Evolutionary conservation across 1,139 yeast species (phyloP), one percentile per base, ranked within the genome.

Genomic region (Kluyveromyces sp.): DNA sequence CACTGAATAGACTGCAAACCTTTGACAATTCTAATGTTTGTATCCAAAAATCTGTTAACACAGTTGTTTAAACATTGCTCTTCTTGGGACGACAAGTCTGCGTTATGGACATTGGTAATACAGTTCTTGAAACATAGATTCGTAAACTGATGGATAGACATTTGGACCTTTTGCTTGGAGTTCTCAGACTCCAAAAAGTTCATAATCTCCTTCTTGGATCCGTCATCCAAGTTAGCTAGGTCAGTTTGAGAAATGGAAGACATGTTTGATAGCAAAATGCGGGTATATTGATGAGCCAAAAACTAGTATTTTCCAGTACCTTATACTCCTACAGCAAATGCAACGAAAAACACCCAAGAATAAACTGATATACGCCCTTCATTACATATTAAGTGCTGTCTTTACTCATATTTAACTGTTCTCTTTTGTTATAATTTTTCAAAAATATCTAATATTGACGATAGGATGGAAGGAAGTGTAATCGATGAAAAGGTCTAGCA

Each of bases 81-180:
- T 65, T 90, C 97, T 46, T 65, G 65, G 4, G 68, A 48, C 53
- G 74, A 75, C 54, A 89, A 71, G 45, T 71, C 70, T 39, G 77
- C 77, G 45, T 74, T 69, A 46, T 73, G 71, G 47, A 82, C 75
- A 21, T 76, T 70, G 42, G 76, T 70, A 50, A 88, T 75, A 65
- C 97, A 90, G 69, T 86, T 85, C 65, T 83, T 85, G 73, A 88
- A 90, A 66, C 97, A 90, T 74, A 83, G 74, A 63, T 88, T 90
- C 37, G 96, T 89, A 73, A 87, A 88, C 61, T 75, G 79, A 64
- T 88, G 95, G 52, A 88, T 83, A 34, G 94, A 78, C 73, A 79
- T 75, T 69, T 88, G 96, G 30, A 90, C 88, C 69, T 88, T 87
- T 48, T 95, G 82, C 69, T 86, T 87, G 53, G 95, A 79, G 63